phyloP scores from a whole-genome alignment of 345 rosid genomes.

The Theobroma cacao region DNA sequence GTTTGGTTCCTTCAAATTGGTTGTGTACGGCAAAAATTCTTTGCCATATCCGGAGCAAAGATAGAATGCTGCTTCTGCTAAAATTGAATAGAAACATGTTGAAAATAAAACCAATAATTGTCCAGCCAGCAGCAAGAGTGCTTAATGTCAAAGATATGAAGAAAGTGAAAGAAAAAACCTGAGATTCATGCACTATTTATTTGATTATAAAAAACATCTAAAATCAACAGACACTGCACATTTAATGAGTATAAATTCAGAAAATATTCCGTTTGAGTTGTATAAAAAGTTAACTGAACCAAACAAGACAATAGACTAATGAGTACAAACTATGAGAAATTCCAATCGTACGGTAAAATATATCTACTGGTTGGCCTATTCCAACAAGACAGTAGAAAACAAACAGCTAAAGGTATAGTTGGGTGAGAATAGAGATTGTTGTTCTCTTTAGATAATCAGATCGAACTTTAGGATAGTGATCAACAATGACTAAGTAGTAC shows the following conservation, averaged over 20 bases:
- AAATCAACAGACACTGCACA: neutral
- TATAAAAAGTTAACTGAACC: neutral
- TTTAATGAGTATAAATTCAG: neutral
- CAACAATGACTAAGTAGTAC: neutral
- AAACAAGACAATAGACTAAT: neutral
- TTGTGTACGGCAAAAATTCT: neutral
- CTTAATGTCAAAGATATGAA: neutral
- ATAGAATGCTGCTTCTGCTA: neutral
- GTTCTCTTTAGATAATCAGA: neutral
- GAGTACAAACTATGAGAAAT: neutral
- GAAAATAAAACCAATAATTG: neutral
- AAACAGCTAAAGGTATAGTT: neutral
- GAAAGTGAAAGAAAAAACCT: neutral
- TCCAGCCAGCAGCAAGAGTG: neutral
- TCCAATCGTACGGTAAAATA: neutral
- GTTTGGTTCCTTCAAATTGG: neutral
- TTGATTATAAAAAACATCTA: neutral
- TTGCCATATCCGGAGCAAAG: neutral
- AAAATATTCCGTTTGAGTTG: neutral
- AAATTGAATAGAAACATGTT: neutral
- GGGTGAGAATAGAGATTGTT: neutral
- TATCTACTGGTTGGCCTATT: neutral
- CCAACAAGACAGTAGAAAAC: neutral
- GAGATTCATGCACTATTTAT: neutral
- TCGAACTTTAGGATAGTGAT: neutral